phyloP scores from a whole-genome alignment of 345 rosid genomes.

The Gossypium ekmanianum region DNA sequence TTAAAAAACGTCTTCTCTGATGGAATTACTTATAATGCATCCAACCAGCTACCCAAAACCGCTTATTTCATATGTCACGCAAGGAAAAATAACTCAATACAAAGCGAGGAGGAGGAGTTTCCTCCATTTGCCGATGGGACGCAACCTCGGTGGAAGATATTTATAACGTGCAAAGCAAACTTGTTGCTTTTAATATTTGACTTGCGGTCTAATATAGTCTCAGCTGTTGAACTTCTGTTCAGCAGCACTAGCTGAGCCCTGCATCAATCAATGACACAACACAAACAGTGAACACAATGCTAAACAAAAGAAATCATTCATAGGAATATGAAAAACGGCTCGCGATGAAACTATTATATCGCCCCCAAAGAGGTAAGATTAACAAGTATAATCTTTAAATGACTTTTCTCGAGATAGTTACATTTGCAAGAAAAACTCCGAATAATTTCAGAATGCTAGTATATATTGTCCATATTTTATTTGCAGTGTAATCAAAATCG shows the following conservation, averaged over 20 bases:
- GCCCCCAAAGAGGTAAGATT: too few relatives aligned
- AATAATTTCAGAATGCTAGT: neutral
- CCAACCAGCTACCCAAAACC: slow-evolving; percentile 25
- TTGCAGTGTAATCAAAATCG: too few relatives aligned
- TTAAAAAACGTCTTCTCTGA: slow-evolving; percentile 17
- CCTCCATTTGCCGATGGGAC: slow-evolving; percentile 16
- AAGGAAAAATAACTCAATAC: slow-evolving; percentile 42
- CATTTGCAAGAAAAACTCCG: too few relatives aligned
- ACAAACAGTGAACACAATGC: slow-evolving; percentile 2
- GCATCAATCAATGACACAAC: slow-evolving; percentile 28
- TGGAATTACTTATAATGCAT: slow-evolving; percentile 14
- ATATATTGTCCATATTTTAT: too few relatives aligned
- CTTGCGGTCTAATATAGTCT: slow-evolving; percentile 12
- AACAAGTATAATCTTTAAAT: too few relatives aligned
- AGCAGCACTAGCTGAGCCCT: slow-evolving; percentile 72
- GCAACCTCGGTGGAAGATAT: slow-evolving; percentile 4
- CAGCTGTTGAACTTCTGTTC: slow-evolving; percentile 65
- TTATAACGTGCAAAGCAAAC: slow-evolving; percentile 23
- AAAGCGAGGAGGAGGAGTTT: slow-evolving; percentile 17
- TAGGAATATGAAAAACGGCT: neutral
- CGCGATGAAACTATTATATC: neutral
- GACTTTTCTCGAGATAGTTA: too few relatives aligned
- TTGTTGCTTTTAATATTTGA: neutral
- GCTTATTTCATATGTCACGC: slow-evolving; percentile 39
- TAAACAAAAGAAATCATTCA: neutral